Conservation (phyloP, 2,329 filamentous ascomycete species). For the Microascus cirrosus region DNA sequence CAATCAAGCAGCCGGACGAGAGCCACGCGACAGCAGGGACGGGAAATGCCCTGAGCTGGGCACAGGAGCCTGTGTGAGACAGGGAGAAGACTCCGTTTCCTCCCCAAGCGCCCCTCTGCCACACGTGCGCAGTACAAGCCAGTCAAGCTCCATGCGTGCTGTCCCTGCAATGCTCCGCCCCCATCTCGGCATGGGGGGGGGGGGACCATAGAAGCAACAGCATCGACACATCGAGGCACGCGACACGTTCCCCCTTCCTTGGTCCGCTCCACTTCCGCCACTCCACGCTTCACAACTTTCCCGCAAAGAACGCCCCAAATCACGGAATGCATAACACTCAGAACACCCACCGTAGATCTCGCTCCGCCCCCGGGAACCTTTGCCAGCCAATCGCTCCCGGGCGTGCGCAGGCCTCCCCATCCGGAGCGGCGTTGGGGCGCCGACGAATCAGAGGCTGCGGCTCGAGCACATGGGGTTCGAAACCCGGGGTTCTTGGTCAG, state of each 20-base stretch:
- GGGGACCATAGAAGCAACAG: not conserved
- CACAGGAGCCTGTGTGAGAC: not conserved
- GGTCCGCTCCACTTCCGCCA: not conserved
- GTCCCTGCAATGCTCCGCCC: not conserved
- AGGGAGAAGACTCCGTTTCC: not conserved
- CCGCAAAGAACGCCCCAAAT: not conserved
- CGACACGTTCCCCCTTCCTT: not conserved
- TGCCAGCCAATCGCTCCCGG: constrained; percentile 3
- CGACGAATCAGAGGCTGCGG: constrained; percentile 4
- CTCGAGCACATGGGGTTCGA: constrained; percentile 1
- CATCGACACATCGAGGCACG: not conserved
- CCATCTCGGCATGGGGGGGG: not conserved
- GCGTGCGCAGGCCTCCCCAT: not conserved
- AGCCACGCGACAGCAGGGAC: constrained; percentile 1
- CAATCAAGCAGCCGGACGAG: constrained; percentile 3
- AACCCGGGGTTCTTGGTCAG: not conserved
- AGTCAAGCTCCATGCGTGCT: not conserved
- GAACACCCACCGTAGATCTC: not conserved
- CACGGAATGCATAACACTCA: not conserved
- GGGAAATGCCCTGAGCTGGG: not conserved
- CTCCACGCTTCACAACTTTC: not conserved
- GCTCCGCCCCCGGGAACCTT: not conserved
- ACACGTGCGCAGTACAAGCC: not conserved
- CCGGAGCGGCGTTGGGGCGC: not conserved
- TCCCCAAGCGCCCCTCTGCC: not conserved